Conservation (phyloP, 1,284 basidiomycete species). For the Takashimella koratensis region DNA sequence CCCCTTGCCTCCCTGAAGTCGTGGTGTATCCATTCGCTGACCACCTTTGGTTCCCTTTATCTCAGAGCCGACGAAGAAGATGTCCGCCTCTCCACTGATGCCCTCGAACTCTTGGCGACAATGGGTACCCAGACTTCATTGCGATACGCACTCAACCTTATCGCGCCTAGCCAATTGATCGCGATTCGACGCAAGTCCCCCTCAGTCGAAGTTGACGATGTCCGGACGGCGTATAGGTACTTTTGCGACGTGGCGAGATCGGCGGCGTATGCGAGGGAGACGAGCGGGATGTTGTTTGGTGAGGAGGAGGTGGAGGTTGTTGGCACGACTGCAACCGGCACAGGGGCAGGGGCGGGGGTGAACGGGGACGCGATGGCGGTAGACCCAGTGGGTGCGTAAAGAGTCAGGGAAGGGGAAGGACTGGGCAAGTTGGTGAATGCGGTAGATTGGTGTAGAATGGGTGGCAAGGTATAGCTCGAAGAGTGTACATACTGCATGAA, state of each 20-base stretch:
- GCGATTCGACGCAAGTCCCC: slow-evolving; percentile 75
- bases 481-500: too few relatives aligned
- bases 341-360: slow-evolving; percentile 11
- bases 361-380: not conserved
- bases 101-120: slow-evolving; percentile 70
- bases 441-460: too few relatives aligned
- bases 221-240: slow-evolving; percentile 77
- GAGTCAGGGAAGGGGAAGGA: too few relatives aligned
- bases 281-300: slow-evolving; percentile 64
- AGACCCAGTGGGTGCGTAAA: not conserved
- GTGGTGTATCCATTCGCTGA: too few relatives aligned
- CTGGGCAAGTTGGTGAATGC: too few relatives aligned
- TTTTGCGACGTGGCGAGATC: slow-evolving; percentile 96
- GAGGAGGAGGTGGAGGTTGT: slow-evolving; percentile 33
- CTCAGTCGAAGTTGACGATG: slow-evolving; percentile 74
- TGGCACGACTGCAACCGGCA: slow-evolving; percentile 6
- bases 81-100: slow-evolving; percentile 73
- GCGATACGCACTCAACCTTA: slow-evolving; percentile 86
- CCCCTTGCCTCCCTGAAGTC: too few relatives aligned
- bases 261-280: slow-evolving; percentile 81
- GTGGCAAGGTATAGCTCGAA: too few relatives aligned
- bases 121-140: slow-evolving; percentile 84
- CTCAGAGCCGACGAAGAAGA: slow-evolving; percentile 93
- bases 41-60: not conserved
- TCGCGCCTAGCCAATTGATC: slow-evolving; percentile 81